These are phyloP conservation scores for Kwoniella sp. DNA, from an alignment of 768 basidiomycete species.

Conservation along the genomic window DNA sequence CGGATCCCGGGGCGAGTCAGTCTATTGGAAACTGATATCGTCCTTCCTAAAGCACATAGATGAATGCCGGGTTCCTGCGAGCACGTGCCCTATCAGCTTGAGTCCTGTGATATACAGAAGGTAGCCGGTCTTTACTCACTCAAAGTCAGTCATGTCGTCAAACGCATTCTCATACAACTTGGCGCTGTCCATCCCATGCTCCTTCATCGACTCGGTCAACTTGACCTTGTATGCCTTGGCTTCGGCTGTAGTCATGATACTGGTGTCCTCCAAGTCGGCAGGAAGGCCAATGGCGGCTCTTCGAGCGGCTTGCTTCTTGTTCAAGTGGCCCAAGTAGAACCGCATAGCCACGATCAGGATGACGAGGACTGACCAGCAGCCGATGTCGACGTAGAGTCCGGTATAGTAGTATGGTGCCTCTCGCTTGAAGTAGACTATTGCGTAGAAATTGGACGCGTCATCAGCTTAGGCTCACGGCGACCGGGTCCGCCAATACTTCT, in stretches of 20 bases:
- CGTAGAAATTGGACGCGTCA: not conserved
- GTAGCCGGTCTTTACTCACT: slow-evolving; percentile 18
- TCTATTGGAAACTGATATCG: too few relatives aligned
- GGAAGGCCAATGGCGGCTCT: slow-evolving; percentile 45
- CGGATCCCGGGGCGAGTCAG: too few relatives aligned
- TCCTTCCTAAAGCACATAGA: slow-evolving; percentile 17
- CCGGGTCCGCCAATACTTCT: too few relatives aligned
- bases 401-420: slow-evolving; percentile 49
- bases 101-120: not conserved
- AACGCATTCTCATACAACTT: slow-evolving; percentile 42
- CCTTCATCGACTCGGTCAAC: slow-evolving; percentile 27
- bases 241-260: slow-evolving; percentile 46
- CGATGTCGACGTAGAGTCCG: slow-evolving; percentile 51
- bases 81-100: not conserved
- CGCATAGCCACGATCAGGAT: slow-evolving; percentile 43
- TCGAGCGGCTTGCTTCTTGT: slow-evolving; percentile 39
- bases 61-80: slow-evolving; percentile 23
- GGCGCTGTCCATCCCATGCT: slow-evolving; percentile 22
- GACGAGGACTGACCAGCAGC: slow-evolving; percentile 43
- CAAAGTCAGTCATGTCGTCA: slow-evolving; percentile 49
- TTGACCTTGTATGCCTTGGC: slow-evolving; percentile 45
- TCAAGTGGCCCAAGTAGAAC: slow-evolving; percentile 42
- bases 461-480: too few relatives aligned
- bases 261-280: slow-evolving; percentile 45
- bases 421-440: slow-evolving; percentile 38